These are phyloP conservation scores for Hortaea werneckii DNA, from an alignment of 2,329 filamentous ascomycete genomes.

Conservation along the genomic window DNA sequence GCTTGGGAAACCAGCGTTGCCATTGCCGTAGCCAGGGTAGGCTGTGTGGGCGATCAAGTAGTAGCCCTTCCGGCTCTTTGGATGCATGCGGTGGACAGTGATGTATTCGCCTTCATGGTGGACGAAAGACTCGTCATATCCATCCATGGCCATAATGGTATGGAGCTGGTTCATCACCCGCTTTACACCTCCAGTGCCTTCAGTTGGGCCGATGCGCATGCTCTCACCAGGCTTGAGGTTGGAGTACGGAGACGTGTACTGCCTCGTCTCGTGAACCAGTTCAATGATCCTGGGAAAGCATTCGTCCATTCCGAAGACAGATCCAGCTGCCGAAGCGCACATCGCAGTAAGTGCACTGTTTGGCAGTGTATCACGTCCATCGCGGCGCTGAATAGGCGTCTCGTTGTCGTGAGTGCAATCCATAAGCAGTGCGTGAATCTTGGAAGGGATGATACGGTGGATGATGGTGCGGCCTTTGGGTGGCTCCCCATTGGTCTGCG, in stretches of 20 bases:
- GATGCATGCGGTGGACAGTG: slow-evolving; percentile 90
- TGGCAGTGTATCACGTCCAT: slow-evolving; percentile 84
- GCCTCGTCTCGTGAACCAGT: slow-evolving; percentile 75
- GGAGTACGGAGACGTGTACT: slow-evolving; percentile 72
- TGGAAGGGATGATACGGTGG: slow-evolving; percentile 72
- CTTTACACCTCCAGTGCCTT: slow-evolving; percentile 83
- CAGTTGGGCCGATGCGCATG: slow-evolving; percentile 57
- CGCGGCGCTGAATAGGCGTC: slow-evolving; percentile 85
- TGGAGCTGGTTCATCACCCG: slow-evolving; percentile 92
- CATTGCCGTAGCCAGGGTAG: slow-evolving; percentile 80
- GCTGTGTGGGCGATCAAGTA: slow-evolving; percentile 95
- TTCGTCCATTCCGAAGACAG: slow-evolving; percentile 97
- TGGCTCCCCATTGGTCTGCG: slow-evolving; percentile 19
- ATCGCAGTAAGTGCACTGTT: slow-evolving; percentile 91
- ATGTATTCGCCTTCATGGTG: slow-evolving; percentile 95
- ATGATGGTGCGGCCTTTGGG: slow-evolving; percentile 51
- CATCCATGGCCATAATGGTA: slow-evolving; percentile 87
- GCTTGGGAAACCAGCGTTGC: slow-evolving; percentile 68
- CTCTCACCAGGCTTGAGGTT: slow-evolving; percentile 30
- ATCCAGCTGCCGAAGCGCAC: slow-evolving; percentile 89
- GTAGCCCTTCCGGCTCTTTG: slow-evolving; percentile 82
- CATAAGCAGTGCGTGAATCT: slow-evolving; percentile 93
- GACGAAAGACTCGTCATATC: slow-evolving; percentile 89
- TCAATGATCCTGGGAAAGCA: slow-evolving; percentile 91
- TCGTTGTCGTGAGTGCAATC: slow-evolving; percentile 99